Evolutionary conservation across 768 basidiomycete species (phyloP), one percentile per base, ranked within the genome.

Genomic region (Roridomyces roridus): DNA sequence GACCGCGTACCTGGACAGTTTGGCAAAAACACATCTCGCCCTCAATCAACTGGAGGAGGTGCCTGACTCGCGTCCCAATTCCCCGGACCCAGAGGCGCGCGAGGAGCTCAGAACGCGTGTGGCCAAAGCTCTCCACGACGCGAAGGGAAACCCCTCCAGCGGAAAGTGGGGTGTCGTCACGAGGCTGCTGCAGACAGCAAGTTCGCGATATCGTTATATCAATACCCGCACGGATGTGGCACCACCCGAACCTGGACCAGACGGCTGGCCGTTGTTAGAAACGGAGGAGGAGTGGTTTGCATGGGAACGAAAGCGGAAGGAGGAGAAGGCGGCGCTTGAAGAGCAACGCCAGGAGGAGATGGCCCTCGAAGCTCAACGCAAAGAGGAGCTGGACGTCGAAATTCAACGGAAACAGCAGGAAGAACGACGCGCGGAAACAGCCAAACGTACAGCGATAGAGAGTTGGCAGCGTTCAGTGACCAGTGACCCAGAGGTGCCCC

Each of bases 231-330:
- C 51, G 28, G 67, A 65, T 62, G 71, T 39, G 53, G 56, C 55
- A 34, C 55, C 34, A 42, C 57, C 62, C 15, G 39, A 70, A 63
- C 51, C 72, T 59, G 60, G 58, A 0, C 60, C 60, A 21, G 53
- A 64, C 20, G 67, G 70, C 29, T 51, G 65, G 57, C 71, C 70
- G 62, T 49, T 84, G 60, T 80, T 81, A 11, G 73, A 74, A 23
- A 79, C 76, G 17, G 84, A 85, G 64, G 73, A 73, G 41, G 78
- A 80, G 31, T 84, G 84, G 82, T 57, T 71, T 14, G 73, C 74
- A 23, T 80, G 76, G 74, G 82, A 84, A 67, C 69, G 56, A 55
- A 70, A 57, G 55, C 73, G 73, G 66, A 55, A 64, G 21, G 52
- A 67, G 40, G 68, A 73, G 41, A 10, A 11, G 31, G 26, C 43